Conservation (phyloP, 2,329 filamentous ascomycete species). For the Ophiostoma perfectum region DNA sequence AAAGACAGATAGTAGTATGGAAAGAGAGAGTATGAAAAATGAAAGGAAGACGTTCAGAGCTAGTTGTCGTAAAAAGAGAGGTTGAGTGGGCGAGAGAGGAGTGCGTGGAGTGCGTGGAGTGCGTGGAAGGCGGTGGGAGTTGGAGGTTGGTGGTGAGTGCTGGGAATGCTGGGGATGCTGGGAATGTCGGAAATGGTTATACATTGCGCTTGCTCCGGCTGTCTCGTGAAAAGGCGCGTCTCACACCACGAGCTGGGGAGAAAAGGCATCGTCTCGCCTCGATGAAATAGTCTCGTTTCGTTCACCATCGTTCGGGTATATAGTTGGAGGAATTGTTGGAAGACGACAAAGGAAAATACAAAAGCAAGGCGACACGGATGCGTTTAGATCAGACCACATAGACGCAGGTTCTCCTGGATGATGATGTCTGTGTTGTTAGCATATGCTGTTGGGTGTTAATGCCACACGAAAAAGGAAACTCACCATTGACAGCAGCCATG, state of each 20-base stretch:
- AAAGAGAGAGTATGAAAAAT: background rate
- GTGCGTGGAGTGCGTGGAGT: background rate
- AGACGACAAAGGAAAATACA: conserved; percentile 22
- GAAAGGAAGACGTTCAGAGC: conserved; percentile 29
- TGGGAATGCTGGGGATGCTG: too few species aligned
- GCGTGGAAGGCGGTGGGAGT: background rate
- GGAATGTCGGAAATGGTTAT: too few species aligned
- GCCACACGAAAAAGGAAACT: conserved; percentile 30
- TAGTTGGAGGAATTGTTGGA: conserved; percentile 14
- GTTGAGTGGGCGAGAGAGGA: conserved; percentile 20
- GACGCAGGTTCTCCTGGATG: conserved; percentile 95
- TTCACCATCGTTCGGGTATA: conserved; percentile 25
- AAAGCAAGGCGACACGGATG: conserved; percentile 2
- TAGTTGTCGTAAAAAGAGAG: conserved; percentile 33
- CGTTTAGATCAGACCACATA: conserved; percentile 29
- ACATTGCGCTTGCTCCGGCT: too few species aligned
- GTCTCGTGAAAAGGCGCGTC: too few species aligned
- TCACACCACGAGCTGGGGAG: background rate
- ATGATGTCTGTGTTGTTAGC: conserved; percentile 78
- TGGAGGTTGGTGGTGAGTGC: too few species aligned
- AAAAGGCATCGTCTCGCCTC: background rate
- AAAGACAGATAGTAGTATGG: conserved; percentile 14
- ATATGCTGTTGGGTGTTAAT: background rate
- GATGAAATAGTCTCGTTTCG: conserved; percentile 10
- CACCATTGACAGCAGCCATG: conserved; percentile 99